These are phyloP conservation scores for Sphagnum magellanicum DNA, from an alignment of 228 moss, liverwort and hornwort species.

Conservation along the genomic window DNA sequence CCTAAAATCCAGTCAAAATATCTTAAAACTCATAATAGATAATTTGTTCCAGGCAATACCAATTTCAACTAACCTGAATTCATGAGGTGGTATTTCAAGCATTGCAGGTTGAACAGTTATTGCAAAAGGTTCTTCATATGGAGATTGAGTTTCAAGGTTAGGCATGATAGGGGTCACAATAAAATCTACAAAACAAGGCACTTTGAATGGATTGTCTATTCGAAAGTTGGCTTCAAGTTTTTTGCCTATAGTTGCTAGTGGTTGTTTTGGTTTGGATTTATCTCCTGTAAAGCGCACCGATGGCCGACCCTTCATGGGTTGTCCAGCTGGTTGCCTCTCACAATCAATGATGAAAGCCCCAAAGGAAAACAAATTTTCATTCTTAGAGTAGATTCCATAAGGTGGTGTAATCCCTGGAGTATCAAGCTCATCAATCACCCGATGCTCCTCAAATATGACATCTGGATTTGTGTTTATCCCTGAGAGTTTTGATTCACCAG, in stretches of 20 bases:
- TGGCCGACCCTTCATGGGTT: slow-evolving; percentile 22
- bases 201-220: slow-evolving; percentile 76
- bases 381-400: slow-evolving; percentile 58
- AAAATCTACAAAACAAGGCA: slow-evolving; percentile 75
- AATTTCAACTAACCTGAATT: slow-evolving; percentile 46
- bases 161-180: slow-evolving; percentile 44
- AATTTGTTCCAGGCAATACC: slow-evolving; percentile 31
- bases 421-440: slow-evolving; percentile 54
- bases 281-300: slow-evolving; percentile 36
- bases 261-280: slow-evolving; percentile 16
- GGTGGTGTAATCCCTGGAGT: slow-evolving; percentile 31
- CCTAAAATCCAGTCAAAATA: too few relatives aligned
- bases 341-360: slow-evolving; percentile 75
- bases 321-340: slow-evolving; percentile 16
- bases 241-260: slow-evolving; percentile 22
- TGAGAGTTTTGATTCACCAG: slow-evolving; percentile 61
- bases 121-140: slow-evolving; percentile 79
- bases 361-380: slow-evolving; percentile 75
- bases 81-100: slow-evolving; percentile 69
- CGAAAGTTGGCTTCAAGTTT: slow-evolving; percentile 70
- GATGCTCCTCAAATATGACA: slow-evolving; percentile 81
- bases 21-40: slow-evolving; percentile 9
- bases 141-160: slow-evolving; percentile 45
- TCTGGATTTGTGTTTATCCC: slow-evolving; percentile 66
- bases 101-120: slow-evolving; percentile 68